phyloP scores from a whole-genome alignment of 441 rosid species.

The Flueggea neowawraea region DNA sequence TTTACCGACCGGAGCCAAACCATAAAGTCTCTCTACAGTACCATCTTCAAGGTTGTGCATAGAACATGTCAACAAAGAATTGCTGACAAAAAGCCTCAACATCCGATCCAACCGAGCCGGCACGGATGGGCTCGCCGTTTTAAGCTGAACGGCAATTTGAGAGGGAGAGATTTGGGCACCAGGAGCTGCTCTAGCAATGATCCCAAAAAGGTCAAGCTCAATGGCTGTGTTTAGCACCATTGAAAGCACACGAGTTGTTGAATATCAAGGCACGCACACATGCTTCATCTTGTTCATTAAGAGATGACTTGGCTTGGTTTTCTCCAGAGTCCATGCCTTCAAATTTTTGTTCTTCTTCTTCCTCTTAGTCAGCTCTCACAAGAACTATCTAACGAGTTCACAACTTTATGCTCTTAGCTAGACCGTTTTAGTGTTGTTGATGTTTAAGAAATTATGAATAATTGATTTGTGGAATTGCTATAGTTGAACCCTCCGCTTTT shows the following conservation, averaged over 20 bases:
- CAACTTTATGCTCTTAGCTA: too few relatives aligned
- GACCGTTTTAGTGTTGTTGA: too few relatives aligned
- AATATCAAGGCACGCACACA: slow-evolving; percentile 56
- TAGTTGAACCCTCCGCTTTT: too few relatives aligned
- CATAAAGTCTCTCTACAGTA: slow-evolving; percentile 44
- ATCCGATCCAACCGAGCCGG: slow-evolving; percentile 58
- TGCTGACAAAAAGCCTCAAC: slow-evolving; percentile 51
- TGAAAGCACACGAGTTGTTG: slow-evolving; percentile 47
- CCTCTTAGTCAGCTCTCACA: too few relatives aligned
- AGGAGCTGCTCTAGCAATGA: slow-evolving; percentile 49
- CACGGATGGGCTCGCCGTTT: slow-evolving; percentile 50
- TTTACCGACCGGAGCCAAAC: slow-evolving; percentile 58
- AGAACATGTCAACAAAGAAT: slow-evolving; percentile 51
- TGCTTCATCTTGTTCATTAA: slow-evolving; percentile 47
- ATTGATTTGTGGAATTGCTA: too few relatives aligned
- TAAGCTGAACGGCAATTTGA: slow-evolving; percentile 49
- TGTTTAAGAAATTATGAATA: too few relatives aligned
- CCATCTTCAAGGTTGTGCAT: slow-evolving; percentile 33
- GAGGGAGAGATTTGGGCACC: slow-evolving; percentile 34
- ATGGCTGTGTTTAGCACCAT: slow-evolving; percentile 55
- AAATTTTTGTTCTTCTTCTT: too few relatives aligned
- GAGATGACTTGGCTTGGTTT: too few relatives aligned
- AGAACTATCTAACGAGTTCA: too few relatives aligned
- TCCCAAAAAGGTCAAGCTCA: slow-evolving; percentile 63
- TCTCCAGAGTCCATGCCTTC: too few relatives aligned